phyloP scores from a whole-genome alignment of 2,329 filamentous ascomycete genomes.

The Penicillium sp. region DNA sequence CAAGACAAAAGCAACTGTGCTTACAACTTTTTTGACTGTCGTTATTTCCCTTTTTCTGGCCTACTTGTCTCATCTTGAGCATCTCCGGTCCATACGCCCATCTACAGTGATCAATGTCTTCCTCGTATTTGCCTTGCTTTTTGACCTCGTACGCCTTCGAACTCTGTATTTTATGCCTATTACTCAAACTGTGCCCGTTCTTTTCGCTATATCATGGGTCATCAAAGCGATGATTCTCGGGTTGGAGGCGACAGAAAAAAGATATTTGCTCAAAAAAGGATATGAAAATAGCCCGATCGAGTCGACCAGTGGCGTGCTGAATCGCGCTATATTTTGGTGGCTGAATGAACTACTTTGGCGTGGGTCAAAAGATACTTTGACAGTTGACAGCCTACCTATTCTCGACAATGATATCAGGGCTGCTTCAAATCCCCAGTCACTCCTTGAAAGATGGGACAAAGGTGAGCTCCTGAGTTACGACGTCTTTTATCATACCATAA shows the following conservation, averaged over 20 bases:
- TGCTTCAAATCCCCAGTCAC: slow-evolving; percentile 32
- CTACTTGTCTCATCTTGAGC: slow-evolving; percentile 23
- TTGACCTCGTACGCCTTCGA: slow-evolving; percentile 20
- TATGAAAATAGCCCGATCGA: slow-evolving; percentile 21
- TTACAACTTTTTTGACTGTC: slow-evolving; percentile 9
- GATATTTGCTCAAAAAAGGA: slow-evolving; percentile 18
- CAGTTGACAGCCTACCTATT: slow-evolving; percentile 43
- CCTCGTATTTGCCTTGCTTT: slow-evolving; percentile 9
- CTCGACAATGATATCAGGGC: slow-evolving; percentile 35
- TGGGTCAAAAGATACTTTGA: slow-evolving; percentile 34
- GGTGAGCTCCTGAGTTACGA: slow-evolving; percentile 13
- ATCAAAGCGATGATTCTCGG: slow-evolving; percentile 45
- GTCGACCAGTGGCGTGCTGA: slow-evolving; percentile 27
- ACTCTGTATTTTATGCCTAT: slow-evolving; percentile 18
- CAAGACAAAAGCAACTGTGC: slow-evolving; percentile 17
- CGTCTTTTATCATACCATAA: not conserved
- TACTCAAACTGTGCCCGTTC: slow-evolving; percentile 7
- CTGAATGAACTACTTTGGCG: slow-evolving; percentile 34
- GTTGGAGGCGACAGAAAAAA: slow-evolving; percentile 48
- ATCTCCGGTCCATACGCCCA: slow-evolving; percentile 20
- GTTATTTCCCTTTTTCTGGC: slow-evolving; percentile 6
- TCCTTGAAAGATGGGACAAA: slow-evolving; percentile 35
- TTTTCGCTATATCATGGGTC: slow-evolving; percentile 18
- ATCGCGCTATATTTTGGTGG: slow-evolving; percentile 38
- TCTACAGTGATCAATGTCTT: slow-evolving; percentile 20